These are phyloP conservation scores for Intubia oerlemansii DNA, from an alignment of 2,329 filamentous ascomycete species.

Conservation along the genomic window DNA sequence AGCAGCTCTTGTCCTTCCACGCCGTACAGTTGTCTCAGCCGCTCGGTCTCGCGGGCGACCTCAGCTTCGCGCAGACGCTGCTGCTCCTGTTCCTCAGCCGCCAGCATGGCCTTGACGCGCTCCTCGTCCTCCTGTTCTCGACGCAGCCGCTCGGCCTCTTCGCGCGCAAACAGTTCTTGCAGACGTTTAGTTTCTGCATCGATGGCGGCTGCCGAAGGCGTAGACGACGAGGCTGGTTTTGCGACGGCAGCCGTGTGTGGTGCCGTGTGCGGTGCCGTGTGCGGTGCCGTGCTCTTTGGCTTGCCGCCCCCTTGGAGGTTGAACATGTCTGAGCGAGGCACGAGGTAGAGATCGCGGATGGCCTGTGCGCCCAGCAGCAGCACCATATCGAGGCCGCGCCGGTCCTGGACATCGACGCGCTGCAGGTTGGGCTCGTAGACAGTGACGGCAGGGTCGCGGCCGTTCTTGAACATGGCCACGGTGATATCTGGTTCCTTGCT, in stretches of 20 bases:
- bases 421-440: constrained; percentile 87
- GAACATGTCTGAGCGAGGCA: constrained; percentile 52
- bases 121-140: constrained; percentile 32
- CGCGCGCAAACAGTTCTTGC: constrained; percentile 29
- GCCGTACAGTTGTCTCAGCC: constrained; percentile 49
- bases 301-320: constrained; percentile 35
- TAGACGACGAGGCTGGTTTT: background rate
- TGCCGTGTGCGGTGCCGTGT: background rate
- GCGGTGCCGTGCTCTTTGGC: background rate
- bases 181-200: constrained; percentile 64
- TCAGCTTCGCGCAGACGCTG: constrained; percentile 31
- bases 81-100: constrained; percentile 39
- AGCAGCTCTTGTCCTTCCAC: constrained; percentile 24
- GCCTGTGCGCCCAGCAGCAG: constrained; percentile 42
- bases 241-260: background rate
- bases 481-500: constrained; percentile 90
- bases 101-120: constrained; percentile 42
- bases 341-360: constrained; percentile 43
- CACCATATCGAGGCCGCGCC: constrained; percentile 77
- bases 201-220: constrained; percentile 21
- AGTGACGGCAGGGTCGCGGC: constrained; percentile 44
- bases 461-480: constrained; percentile 62
- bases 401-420: constrained; percentile 79
- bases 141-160: constrained; percentile 29
- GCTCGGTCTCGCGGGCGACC: constrained; percentile 64